Conservation (phyloP, 768 basidiomycete species). For the Lactifluus echinatus region DNA sequence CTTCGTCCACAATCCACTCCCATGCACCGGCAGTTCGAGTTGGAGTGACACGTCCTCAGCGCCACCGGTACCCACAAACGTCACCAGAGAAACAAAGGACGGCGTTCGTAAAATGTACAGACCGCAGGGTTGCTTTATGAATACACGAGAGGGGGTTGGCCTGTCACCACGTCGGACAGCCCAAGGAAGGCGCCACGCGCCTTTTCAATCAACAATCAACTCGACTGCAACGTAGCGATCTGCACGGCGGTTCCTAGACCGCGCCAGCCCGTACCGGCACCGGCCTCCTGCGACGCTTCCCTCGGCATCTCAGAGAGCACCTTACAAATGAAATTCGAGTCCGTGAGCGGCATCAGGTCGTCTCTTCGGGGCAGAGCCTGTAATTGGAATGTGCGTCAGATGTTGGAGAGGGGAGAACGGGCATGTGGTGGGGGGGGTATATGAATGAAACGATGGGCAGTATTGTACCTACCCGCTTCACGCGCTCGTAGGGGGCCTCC, state of each 20-base stretch:
- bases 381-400: neutral
- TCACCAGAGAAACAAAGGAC: neutral
- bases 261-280: constrained; percentile 77
- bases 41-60: no score
- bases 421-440: no score
- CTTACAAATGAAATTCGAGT: constrained; percentile 74
- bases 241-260: constrained; percentile 64
- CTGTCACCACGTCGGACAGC: neutral
- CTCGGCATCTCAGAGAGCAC: constrained; percentile 54
- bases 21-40: no score
- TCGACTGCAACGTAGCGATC: constrained; percentile 33
- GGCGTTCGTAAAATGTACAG: neutral
- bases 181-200: neutral
- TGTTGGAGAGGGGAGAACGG: neutral
- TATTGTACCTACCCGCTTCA: constrained; percentile 56
- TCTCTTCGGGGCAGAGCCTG: constrained; percentile 63
- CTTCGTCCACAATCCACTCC: no score
- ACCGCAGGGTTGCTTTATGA: neutral
- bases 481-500: constrained; percentile 80
- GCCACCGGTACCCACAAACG: no score
- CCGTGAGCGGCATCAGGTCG: constrained; percentile 84
- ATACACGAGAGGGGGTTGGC: neutral
- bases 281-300: constrained; percentile 47
- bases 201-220: neutral
- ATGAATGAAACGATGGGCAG: no score